Evolutionary conservation across 2,329 filamentous ascomycete genomes (phyloP).

Genomic region (Rachicladosporium sp.): DNA sequence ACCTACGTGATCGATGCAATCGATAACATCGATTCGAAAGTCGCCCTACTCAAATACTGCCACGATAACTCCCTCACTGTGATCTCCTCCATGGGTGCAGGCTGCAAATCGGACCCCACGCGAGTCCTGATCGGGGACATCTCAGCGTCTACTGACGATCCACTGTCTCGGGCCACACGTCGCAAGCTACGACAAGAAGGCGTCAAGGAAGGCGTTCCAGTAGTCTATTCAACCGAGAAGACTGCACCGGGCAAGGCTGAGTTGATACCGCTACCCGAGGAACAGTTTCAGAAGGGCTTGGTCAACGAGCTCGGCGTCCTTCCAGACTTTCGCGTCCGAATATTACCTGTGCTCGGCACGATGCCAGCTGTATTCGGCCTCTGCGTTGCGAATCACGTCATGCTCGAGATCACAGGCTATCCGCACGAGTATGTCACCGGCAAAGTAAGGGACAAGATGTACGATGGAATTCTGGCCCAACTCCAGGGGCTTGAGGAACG

Average conservation of each 20-base stretch:
- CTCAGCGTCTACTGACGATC: constrained; percentile 73
- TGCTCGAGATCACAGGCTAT: constrained; percentile 69
- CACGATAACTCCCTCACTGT: constrained; percentile 64
- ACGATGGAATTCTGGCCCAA: constrained; percentile 65
- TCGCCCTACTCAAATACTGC: constrained; percentile 80
- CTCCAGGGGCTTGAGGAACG: constrained; percentile 73
- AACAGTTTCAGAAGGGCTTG: constrained; percentile 74
- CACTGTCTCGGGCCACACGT: constrained; percentile 72
- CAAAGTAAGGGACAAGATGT: constrained; percentile 82
- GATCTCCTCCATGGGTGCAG: constrained; percentile 91
- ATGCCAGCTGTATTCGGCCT: constrained; percentile 97
- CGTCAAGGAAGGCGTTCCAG: constrained; percentile 73
- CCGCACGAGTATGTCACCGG: constrained; percentile 71
- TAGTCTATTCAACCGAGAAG: constrained; percentile 87
- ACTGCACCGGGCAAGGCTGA: constrained; percentile 82
- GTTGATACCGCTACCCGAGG: constrained; percentile 72
- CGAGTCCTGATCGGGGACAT: constrained; percentile 86
- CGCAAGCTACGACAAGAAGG: constrained; percentile 64
- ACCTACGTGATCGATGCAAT: constrained; percentile 95
- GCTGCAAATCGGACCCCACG: constrained; percentile 80
- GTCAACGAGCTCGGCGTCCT: constrained; percentile 72
- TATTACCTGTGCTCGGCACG: constrained; percentile 84
- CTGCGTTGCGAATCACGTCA: constrained; percentile 81
- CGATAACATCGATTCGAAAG: constrained; percentile 96
- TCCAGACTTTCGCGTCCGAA: constrained; percentile 87